Conservation (phyloP, 371 early-diverging fungal genomes). For the Apophysomyces ossiformis region DNA sequence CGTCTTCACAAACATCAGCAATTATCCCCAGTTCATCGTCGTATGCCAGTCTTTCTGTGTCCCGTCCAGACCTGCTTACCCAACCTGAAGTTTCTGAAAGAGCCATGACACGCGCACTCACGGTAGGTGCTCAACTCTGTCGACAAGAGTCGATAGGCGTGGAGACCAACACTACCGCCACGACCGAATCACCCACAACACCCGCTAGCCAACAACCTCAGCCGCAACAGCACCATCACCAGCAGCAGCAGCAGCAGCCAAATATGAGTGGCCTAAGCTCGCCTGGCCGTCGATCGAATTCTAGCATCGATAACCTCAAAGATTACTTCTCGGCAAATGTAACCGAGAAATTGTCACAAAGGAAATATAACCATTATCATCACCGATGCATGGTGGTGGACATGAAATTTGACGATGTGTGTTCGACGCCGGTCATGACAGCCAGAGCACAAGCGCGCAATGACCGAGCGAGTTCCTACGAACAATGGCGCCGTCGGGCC, state of each 20-base stretch:
- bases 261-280: slow-evolving; percentile 3
- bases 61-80: slow-evolving; percentile 1
- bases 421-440: slow-evolving; percentile 27
- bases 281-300: slow-evolving; percentile 12
- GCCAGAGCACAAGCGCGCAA: slow-evolving; percentile 25
- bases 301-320: slow-evolving; percentile 27
- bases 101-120: not conserved
- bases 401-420: slow-evolving; percentile 34
- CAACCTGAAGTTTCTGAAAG: slow-evolving; percentile 7
- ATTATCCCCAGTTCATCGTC: slow-evolving; percentile 12
- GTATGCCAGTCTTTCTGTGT: slow-evolving; percentile 16
- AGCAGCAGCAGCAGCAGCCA: not conserved
- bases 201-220: slow-evolving; percentile 2
- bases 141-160: slow-evolving; percentile 12
- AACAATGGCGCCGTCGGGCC: slow-evolving; percentile 24
- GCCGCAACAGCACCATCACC: too few species aligned
- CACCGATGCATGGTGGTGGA: slow-evolving; percentile 24
- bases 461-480: slow-evolving; percentile 21
- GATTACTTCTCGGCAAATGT: slow-evolving; percentile 27
- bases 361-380: slow-evolving; percentile 27
- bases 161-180: not conserved
- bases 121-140: slow-evolving; percentile 9
- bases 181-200: slow-evolving; percentile 10
- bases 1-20: slow-evolving; percentile 15
- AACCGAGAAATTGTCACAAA: slow-evolving; percentile 24